Evolutionary conservation across 2,329 filamentous ascomycete species (phyloP).

Genomic region (Leptographium wingfieldii): DNA sequence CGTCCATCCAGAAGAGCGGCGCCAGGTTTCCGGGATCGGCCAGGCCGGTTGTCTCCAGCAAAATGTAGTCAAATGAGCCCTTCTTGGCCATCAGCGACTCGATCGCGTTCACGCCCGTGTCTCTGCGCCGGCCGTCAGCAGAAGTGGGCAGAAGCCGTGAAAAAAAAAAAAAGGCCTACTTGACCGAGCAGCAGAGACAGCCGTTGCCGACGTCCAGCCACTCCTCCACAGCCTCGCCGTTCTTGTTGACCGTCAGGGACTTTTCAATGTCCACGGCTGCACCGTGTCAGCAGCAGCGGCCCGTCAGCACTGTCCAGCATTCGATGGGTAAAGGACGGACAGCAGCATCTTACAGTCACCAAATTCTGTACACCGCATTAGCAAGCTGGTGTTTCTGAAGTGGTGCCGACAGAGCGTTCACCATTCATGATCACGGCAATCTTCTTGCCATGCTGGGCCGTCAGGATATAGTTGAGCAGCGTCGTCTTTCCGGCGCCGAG

Average conservation of each 20-base stretch:
- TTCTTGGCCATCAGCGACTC: conserved; percentile 91
- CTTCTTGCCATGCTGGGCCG: conserved; percentile 89
- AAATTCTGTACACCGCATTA: conserved; percentile 6
- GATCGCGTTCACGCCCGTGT: conserved; percentile 86
- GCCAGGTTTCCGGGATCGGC: conserved; percentile 94
- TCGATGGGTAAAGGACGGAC: too few species aligned
- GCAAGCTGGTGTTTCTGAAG: neutral
- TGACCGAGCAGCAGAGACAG: conserved; percentile 96
- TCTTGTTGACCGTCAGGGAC: conserved; percentile 79
- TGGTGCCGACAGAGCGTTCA: conserved; percentile 9
- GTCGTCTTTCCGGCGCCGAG: conserved; percentile 94
- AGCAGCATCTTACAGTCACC: conserved; percentile 14
- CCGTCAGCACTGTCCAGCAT: neutral
- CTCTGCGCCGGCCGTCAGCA: conserved; percentile 34
- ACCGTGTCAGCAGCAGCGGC: neutral
- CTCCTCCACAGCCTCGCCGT: conserved; percentile 72
- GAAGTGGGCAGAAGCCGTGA: neutral
- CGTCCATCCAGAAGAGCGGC: conserved; percentile 94
- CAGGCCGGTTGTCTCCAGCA: conserved; percentile 89
- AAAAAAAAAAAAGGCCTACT: conserved; percentile 33
- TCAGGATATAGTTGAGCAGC: conserved; percentile 88
- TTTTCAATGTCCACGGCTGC: conserved; percentile 92
- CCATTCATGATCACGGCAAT: conserved; percentile 97
- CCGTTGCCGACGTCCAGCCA: conserved; percentile 96
- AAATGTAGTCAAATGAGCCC: conserved; percentile 91